Conservation (phyloP, 352 stramenopile species). For the Pythium aristosporum region DNA sequence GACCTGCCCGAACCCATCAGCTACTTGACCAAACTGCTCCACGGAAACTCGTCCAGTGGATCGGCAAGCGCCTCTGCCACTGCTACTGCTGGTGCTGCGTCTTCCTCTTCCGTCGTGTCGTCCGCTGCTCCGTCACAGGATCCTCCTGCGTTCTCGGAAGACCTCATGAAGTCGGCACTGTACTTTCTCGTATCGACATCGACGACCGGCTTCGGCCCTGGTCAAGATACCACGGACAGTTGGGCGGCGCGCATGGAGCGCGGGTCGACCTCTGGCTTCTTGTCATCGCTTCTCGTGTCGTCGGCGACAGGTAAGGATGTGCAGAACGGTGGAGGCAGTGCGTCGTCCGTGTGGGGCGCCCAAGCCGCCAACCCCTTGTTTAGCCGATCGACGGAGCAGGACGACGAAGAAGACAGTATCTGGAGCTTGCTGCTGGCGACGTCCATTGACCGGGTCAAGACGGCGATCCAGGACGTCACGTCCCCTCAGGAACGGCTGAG, state of each 20-base stretch:
- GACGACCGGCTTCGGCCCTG: constrained; percentile 33
- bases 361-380: constrained; percentile 44
- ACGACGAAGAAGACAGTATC: constrained; percentile 61
- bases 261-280: constrained; percentile 39
- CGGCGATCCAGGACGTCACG: constrained; percentile 39
- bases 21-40: constrained; percentile 41
- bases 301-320: constrained; percentile 40
- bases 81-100: neutral
- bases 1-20: constrained; percentile 67
- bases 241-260: constrained; percentile 20
- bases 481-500: constrained; percentile 52
- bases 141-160: constrained; percentile 50
- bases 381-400: constrained; percentile 38
- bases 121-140: constrained; percentile 5
- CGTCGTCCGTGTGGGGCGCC: constrained; percentile 13
- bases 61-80: neutral
- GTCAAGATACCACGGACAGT: constrained; percentile 15
- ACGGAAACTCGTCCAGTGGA: constrained; percentile 5
- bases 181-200: constrained; percentile 66
- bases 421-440: constrained; percentile 71
- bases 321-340: constrained; percentile 3
- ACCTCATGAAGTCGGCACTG: constrained; percentile 57
- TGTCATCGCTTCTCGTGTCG: constrained; percentile 53
- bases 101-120: constrained; percentile 8
- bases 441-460: constrained; percentile 67